A percentile compares a stretch with the other conserved stretches of the same genome.
These are phyloP conservation scores for Lepraria neglecta DNA, from an alignment of 495 filamentous ascomycete species.

Conservation along the genomic window DNA sequence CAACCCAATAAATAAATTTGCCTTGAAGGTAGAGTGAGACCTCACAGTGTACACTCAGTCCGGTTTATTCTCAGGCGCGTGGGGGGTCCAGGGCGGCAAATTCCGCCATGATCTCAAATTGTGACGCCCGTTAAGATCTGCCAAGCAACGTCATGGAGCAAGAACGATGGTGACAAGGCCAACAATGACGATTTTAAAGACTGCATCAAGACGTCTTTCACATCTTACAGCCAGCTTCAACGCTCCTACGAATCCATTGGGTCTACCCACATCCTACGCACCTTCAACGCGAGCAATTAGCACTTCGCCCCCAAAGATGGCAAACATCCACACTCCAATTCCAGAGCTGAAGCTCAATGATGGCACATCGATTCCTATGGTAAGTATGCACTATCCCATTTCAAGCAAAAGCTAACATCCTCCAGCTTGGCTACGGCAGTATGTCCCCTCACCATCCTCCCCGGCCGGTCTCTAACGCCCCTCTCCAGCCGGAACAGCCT, in stretches of 20 bases:
- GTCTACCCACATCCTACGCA: too few species aligned
- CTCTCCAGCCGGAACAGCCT: slow-evolving; percentile 46
- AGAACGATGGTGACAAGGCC: neutral
- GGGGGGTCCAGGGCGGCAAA: neutral
- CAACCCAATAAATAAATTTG: too few species aligned
- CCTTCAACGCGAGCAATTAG: neutral
- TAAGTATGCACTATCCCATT: slow-evolving; percentile 33
- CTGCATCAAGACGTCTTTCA: neutral
- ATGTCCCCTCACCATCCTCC: slow-evolving; percentile 17
- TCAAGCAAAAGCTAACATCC: slow-evolving; percentile 11
- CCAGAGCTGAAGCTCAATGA: slow-evolving; percentile 60
- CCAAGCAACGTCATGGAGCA: slow-evolving; percentile 1
- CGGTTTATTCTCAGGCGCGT: too few species aligned
- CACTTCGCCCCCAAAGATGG: slow-evolving; percentile 16
- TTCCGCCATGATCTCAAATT: neutral
- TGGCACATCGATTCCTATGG: slow-evolving; percentile 66
- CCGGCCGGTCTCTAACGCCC: neutral
- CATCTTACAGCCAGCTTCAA: neutral
- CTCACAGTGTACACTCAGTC: too few species aligned
- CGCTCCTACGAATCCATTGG: neutral
- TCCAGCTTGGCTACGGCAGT: slow-evolving; percentile 65
- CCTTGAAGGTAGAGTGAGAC: too few species aligned
- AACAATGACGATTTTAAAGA: neutral
- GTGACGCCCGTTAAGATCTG: neutral
- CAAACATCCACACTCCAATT: slow-evolving; percentile 34